phyloP scores from a whole-genome alignment of 2,329 filamentous ascomycete species.

The Pyricularia pennisetigena region DNA sequence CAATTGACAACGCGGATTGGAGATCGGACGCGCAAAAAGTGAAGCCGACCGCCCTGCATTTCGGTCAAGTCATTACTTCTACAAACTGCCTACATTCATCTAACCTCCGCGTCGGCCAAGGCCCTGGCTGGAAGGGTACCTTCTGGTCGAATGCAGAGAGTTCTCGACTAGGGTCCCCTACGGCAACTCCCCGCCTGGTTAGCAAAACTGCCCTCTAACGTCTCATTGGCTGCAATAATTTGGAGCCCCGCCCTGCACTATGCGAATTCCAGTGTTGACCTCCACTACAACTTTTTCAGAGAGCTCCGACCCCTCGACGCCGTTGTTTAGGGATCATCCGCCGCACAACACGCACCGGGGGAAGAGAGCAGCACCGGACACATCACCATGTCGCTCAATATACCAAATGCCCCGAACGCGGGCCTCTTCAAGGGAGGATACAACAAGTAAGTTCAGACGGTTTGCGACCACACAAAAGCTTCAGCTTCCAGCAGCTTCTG shows the following conservation, averaged over 20 bases:
- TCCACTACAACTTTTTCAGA: conserved; percentile 7
- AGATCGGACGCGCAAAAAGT: neutral
- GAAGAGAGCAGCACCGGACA: conserved; percentile 2
- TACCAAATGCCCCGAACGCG: conserved; percentile 86
- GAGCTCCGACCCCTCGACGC: conserved; percentile 7
- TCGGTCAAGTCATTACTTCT: neutral
- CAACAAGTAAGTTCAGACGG: conserved; percentile 62
- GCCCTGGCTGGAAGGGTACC: neutral
- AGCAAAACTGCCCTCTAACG: neutral
- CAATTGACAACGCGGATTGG: neutral
- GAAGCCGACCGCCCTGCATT: neutral
- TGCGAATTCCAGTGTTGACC: neutral
- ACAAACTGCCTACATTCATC: neutral
- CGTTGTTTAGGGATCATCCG: neutral
- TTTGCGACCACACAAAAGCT: neutral
- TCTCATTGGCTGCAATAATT: neutral
- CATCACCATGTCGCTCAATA: conserved; percentile 78
- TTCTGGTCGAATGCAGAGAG: neutral
- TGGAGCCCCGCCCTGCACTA: neutral
- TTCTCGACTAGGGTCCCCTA: neutral
- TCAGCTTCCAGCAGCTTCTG: neutral
- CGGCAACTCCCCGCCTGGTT: neutral
- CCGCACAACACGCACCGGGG: conserved; percentile 1
- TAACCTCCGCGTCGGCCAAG: neutral
- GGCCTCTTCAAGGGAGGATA: conserved; percentile 95